Percentiles rank a stretch among this genome's conserved stretches.
These are phyloP conservation scores for Fomitopsis palustris DNA, from an alignment of 1,284 basidiomycete species.

Conservation along the genomic window DNA sequence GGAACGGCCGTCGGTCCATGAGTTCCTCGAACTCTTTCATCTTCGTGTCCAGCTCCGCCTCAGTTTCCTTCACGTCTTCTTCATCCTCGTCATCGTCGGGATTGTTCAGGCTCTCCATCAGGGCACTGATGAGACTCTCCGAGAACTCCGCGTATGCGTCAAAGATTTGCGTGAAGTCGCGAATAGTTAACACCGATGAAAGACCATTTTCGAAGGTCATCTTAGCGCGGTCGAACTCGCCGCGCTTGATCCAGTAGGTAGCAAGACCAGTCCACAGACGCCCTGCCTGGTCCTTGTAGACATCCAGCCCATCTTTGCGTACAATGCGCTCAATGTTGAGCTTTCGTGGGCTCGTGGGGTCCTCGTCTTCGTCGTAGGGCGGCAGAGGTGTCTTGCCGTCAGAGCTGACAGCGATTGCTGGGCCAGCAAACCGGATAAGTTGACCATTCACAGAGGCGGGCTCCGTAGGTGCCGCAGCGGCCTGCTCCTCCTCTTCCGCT, in stretches of 20 bases:
- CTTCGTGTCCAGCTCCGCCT: slow-evolving; percentile 81
- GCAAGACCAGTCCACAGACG: slow-evolving; percentile 95
- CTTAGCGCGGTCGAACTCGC: slow-evolving; percentile 88
- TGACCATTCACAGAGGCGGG: slow-evolving; percentile 55
- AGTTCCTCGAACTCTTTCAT: slow-evolving; percentile 95
- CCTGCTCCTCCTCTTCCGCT: slow-evolving; percentile 27
- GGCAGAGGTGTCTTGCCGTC: slow-evolving; percentile 45
- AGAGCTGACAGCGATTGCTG: slow-evolving; percentile 51
- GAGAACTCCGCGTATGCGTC: slow-evolving; percentile 96
- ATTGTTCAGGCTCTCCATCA: slow-evolving; percentile 84
- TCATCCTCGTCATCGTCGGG: slow-evolving; percentile 73
- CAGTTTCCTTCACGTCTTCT: slow-evolving; percentile 75
- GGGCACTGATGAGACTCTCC: slow-evolving; percentile 85
- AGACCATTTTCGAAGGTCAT: slow-evolving; percentile 90
- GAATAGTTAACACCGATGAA: slow-evolving; percentile 83
- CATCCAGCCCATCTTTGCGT: slow-evolving; percentile 77
- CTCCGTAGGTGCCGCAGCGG: slow-evolving; percentile 30
- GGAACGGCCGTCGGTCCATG: slow-evolving; percentile 94
- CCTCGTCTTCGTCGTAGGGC: slow-evolving; percentile 78
- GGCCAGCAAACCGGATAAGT: slow-evolving; percentile 74
- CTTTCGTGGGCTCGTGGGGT: slow-evolving; percentile 68
- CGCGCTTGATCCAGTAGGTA: slow-evolving; percentile 98
- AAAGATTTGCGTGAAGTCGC: slow-evolving; percentile 98
- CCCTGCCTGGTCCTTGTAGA: slow-evolving; percentile 96
- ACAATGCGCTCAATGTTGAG: slow-evolving; percentile 89